Base-by-base conservation (phyloP, 2,329 filamentous ascomycete species). In the Colletotrichum falcatum region DNA sequence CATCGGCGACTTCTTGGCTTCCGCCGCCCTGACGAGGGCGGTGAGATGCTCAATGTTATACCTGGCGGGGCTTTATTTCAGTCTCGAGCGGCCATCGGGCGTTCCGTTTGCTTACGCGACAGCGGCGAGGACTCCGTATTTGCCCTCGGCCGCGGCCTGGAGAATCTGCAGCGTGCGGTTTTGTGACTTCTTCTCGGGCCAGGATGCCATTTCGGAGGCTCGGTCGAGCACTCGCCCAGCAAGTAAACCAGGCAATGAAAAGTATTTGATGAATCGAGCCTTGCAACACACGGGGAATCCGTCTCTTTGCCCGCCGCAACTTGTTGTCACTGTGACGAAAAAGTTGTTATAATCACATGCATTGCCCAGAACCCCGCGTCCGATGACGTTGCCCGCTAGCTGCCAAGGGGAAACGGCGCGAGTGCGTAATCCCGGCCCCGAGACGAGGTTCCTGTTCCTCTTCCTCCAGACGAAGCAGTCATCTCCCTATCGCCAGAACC, bases 31-130 rank as follows among this genome's bases (percentile, higher is more conserved):
- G 60, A 93, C 87, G 16, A 88, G 87, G 16, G 90, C 91, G 5
- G 93, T 83, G 73, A 94, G 90, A 58, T 88, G 89, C 81, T 94
- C 91, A 69, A 93, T 82, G 76, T 93, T 92, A 84, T 93, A 6
- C 87, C 89, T 76, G 61, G 89, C 7, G 6, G 89, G 5, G 91
- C 20, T 90, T 90, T 77, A 7, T 33, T 33, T 33, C n/a, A 92
- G 92, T 74, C 91, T 85, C 42, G 51, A 2, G 5, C 3, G 23
- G 18, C 51, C 20, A 14, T 12, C 3, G 2, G 2, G 5, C 18
- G 6, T 20, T 18, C 16, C 5, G 5, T 14, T 23, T 4, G 37
- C 53, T 35, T 51, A 92, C 66, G 78, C 83, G 81, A 90, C 79
- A 77, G 87, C 74, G 79, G 85, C 75, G 16, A 82, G 75, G 12